Base-by-base conservation (phyloP, 805 yeast genomes). In the Hanseniaspora hatyaiensis region DNA sequence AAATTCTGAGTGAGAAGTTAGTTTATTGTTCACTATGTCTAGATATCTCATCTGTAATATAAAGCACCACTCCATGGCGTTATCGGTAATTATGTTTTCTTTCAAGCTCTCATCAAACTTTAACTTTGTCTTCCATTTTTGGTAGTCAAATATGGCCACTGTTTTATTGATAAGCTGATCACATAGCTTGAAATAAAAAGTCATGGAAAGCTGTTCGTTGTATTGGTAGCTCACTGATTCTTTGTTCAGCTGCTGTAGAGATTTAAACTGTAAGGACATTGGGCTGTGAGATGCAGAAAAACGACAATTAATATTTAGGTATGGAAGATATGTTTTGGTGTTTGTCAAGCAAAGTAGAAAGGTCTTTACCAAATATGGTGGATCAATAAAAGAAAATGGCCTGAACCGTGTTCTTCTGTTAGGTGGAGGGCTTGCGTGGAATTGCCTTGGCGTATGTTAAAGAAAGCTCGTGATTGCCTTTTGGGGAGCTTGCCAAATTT, bases 221-320 rank as follows among this genome's bases (percentile, higher is more conserved):
- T 72, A 81, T 48, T 68, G 74, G 58, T 78, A 80, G 50, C 67
- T 64, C 50, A 62, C 62, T 4, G 81, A 82, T 55, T 68, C 73
- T n/a, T 57, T 56, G 34, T 65, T 66, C 28, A 76, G 66, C 19
- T 45, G 49, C 11, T 22, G 32, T 12, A 49, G 19, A 11, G 41
- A 45, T 22, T 29, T 19, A 40, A 32, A 28, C 19, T 32, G 45
- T 20, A 34, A 39, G 1, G 44, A 44, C 41, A 38, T 26, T 26
- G n/a, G n/a, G n/a, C n/a, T n/a, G n/a, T n/a, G n/a, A n/a, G n/a
- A n/a, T n/a, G n/a, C n/a, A n/a, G n/a, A n/a, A n/a, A n/a, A n/a
- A n/a, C n/a, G n/a, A n/a, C n/a, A n/a, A n/a, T n/a, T n/a, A n/a
- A n/a, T n/a, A n/a, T n/a, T n/a, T n/a, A n/a, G n/a, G n/a, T n/a